A percentile compares a stretch with the other conserved stretches of the same genome.
phyloP scores from a whole-genome alignment of 208 protist species.

The Leishmania aethiopica region DNA sequence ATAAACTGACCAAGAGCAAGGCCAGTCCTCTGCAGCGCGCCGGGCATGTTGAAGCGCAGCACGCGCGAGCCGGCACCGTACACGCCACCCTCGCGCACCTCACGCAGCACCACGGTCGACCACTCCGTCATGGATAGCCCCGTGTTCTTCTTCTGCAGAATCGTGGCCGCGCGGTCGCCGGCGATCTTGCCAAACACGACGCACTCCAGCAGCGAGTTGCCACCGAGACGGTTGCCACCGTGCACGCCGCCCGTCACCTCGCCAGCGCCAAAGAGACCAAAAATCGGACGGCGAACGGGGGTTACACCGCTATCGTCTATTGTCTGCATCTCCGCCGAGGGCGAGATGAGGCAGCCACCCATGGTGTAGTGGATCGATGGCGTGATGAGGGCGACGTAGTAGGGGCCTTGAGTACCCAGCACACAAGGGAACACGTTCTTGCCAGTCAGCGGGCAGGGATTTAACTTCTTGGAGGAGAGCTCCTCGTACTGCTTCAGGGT shows the following conservation, averaged over 20 bases:
- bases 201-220: conserved; percentile 95
- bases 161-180: conserved; percentile 72
- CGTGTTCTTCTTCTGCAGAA: conserved; percentile 55
- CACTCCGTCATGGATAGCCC: conserved; percentile 48
- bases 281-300: conserved; percentile 74
- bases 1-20: conserved; percentile 82
- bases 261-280: conserved; percentile 94
- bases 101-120: conserved; percentile 49
- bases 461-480: conserved; percentile 32
- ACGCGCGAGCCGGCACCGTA: conserved; percentile 55
- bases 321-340: conserved; percentile 80
- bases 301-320: conserved; percentile 29
- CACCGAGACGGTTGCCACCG: conserved; percentile 96
- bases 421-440: conserved; percentile 86
- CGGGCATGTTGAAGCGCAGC: conserved; percentile 76
- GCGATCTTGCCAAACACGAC: conserved; percentile 77
- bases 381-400: conserved; percentile 90
- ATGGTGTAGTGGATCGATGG: conserved; percentile 98
- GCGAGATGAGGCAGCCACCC: conserved; percentile 94
- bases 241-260: conserved; percentile 97
- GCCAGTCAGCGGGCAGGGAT: conserved; percentile 58
- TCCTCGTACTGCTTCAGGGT: conserved; percentile 73
- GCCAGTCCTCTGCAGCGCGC: conserved; percentile 68
- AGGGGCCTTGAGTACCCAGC: conserved; percentile 62
- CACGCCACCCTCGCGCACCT: conserved; percentile 45